phyloP scores from a whole-genome alignment of 2,329 filamentous ascomycete species.

The Alternaria postmessia region DNA sequence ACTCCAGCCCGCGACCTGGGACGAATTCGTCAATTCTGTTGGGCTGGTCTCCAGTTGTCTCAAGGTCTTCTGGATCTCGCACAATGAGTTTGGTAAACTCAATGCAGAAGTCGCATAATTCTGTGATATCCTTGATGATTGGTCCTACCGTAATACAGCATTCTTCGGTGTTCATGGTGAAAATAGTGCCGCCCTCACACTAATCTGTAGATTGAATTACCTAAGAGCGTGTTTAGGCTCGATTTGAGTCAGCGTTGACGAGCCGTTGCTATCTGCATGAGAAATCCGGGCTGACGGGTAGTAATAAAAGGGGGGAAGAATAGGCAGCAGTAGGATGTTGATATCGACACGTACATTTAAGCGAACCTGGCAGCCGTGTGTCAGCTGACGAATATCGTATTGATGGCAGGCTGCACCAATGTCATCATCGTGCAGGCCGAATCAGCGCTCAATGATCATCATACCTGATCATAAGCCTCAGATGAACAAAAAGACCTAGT shows the following conservation, averaged over 20 bases:
- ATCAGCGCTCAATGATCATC: too few species aligned
- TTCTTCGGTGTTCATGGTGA: neutral
- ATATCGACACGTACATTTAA: fast-evolving
- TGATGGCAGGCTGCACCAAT: too few species aligned
- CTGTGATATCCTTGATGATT: neutral
- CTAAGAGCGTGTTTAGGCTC: neutral
- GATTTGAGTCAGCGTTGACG: fast-evolving
- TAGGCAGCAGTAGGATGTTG: too few species aligned
- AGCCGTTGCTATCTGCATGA: too few species aligned
- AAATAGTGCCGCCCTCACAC: neutral
- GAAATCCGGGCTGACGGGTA: fast-evolving
- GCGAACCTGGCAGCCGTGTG: fast-evolving
- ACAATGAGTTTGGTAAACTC: neutral
- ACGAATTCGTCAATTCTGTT: too few species aligned
- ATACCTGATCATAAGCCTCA: fast-evolving
- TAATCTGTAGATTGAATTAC: fast-evolving
- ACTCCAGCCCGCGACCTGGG: too few species aligned
- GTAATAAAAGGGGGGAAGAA: too few species aligned
- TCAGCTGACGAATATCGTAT: fast-evolving
- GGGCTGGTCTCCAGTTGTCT: too few species aligned
- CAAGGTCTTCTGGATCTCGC: too few species aligned
- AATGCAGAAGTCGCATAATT: neutral
- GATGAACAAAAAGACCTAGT: too few species aligned
- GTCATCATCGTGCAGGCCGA: too few species aligned
- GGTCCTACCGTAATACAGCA: fast-evolving